Percentiles rank a stretch among this genome's conserved stretches.
Conservation (phyloP, 768 basidiomycete genomes). For the Lactifluus piperatus region DNA sequence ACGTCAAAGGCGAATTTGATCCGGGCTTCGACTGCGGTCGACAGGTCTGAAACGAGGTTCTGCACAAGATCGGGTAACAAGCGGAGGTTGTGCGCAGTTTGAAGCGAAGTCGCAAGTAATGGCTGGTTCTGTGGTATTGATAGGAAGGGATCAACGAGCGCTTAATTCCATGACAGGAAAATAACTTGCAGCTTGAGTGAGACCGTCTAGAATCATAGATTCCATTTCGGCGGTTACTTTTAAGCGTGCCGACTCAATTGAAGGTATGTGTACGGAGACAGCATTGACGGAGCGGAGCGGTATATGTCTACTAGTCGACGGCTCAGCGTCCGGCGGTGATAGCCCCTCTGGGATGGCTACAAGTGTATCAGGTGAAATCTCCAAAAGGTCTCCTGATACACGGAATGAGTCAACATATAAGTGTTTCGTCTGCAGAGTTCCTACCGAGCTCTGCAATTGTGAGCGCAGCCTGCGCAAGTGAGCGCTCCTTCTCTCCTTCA, state of each 20-base stretch:
- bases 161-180: neutral
- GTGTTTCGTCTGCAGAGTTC: slow-evolving; percentile 21
- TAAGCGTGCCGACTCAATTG: slow-evolving; percentile 61
- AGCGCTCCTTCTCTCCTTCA: slow-evolving; percentile 78
- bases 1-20: slow-evolving; percentile 83
- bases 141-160: slow-evolving; percentile 3
- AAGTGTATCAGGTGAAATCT: neutral
- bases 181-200: slow-evolving; percentile 60
- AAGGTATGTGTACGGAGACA: slow-evolving; percentile 58
- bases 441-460: slow-evolving; percentile 85
- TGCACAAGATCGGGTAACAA: slow-evolving; percentile 78
- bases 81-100: slow-evolving; percentile 90
- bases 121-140: slow-evolving; percentile 75
- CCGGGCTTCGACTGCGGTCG: slow-evolving; percentile 72
- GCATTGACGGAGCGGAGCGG: slow-evolving; percentile 68
- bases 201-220: slow-evolving; percentile 73
- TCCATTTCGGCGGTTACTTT: slow-evolving; percentile 85
- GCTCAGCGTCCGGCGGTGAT: neutral
- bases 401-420: neutral
- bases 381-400: slow-evolving; percentile 16
- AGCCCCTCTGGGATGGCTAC: neutral
- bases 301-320: slow-evolving; percentile 7
- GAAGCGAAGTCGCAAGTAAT: slow-evolving; percentile 84
- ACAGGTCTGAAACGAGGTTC: slow-evolving; percentile 68
- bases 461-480: slow-evolving; percentile 89